These are phyloP conservation scores for Cymodocea nodosa DNA, from an alignment of 116 monocot genomes.

Conservation along the genomic window DNA sequence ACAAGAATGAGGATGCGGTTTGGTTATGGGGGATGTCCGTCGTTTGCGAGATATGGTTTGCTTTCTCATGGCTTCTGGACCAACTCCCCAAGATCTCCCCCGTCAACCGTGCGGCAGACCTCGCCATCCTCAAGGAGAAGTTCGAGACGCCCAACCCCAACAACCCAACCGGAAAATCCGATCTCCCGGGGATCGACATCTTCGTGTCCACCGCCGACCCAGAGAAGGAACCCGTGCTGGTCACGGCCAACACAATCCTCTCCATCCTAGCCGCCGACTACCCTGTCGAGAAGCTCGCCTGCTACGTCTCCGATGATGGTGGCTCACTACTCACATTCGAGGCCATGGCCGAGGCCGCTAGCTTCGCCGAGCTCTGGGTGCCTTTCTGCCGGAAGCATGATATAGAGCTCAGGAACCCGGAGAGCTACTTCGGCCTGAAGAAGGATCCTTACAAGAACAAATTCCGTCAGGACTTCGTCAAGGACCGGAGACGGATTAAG, in stretches of 20 bases:
- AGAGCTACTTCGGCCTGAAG: conserved; percentile 12
- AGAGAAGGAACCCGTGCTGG: conserved; percentile 16
- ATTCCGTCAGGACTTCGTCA: conserved; percentile 14
- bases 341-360: conserved; percentile 23
- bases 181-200: conserved; percentile 19
- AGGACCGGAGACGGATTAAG: conserved; percentile 17
- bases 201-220: conserved; percentile 23
- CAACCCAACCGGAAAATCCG: conserved; percentile 14
- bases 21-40: conserved; percentile 26
- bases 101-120: conserved; percentile 16
- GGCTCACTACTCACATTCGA: conserved; percentile 21
- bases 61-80: conserved; percentile 23
- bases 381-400: conserved; percentile 24
- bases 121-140: conserved; percentile 12
- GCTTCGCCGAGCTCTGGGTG: conserved; percentile 15
- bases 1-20: conserved; percentile 12
- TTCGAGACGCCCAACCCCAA: conserved; percentile 1
- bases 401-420: conserved; percentile 18
- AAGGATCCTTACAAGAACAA: conserved; percentile 19
- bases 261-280: conserved; percentile 20
- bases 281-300: conserved; percentile 16
- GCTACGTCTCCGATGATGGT: conserved; percentile 22
- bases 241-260: conserved; percentile 22
- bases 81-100: conserved; percentile 20
- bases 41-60: conserved; percentile 21